phyloP scores from a whole-genome alignment of 805 yeast genomes.

The Martiniozyma abietophila region DNA sequence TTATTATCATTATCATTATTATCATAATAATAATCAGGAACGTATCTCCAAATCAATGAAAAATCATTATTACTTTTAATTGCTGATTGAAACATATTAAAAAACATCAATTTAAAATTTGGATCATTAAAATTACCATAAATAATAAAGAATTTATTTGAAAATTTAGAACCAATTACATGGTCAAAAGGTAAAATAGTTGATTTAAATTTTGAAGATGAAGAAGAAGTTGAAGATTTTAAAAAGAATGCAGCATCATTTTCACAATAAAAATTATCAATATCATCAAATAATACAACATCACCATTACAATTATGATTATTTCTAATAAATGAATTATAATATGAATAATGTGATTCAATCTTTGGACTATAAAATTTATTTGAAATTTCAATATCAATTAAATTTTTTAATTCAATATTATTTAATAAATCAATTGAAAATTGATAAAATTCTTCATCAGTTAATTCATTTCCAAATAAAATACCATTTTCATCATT shows the following conservation, averaged over 20 bases:
- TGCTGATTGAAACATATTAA: constrained; percentile 51
- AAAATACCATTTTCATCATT: constrained; percentile 9
- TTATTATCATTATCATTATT: too few relatives aligned
- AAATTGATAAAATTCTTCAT: constrained; percentile 19
- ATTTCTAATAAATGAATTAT: constrained; percentile 28
- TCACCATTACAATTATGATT: constrained; percentile 13
- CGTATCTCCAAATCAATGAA: constrained; percentile 68
- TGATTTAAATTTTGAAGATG: constrained; percentile 11
- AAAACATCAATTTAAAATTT: constrained; percentile 47
- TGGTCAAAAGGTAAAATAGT: constrained; percentile 45
- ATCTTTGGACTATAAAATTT: constrained; percentile 52
- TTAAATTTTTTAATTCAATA: constrained; percentile 15
- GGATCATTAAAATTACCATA: constrained; percentile 56
- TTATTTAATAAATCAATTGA: constrained; percentile 15
- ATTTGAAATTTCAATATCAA: constrained; percentile 36
- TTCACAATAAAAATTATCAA: constrained; percentile 45
- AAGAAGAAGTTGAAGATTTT: constrained; percentile 45
- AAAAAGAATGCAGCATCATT: constrained; percentile 73
- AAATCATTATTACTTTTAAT: constrained; percentile 43
- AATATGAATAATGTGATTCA: constrained; percentile 53
- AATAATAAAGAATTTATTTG: constrained; percentile 34
- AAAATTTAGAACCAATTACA: constrained; percentile 42
- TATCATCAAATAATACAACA: constrained; percentile 30
- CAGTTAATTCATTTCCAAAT: too few relatives aligned
- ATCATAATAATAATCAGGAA: too few relatives aligned